Base-by-base conservation (phyloP, 257 asterid species). In the Plantago ovata region DNA sequence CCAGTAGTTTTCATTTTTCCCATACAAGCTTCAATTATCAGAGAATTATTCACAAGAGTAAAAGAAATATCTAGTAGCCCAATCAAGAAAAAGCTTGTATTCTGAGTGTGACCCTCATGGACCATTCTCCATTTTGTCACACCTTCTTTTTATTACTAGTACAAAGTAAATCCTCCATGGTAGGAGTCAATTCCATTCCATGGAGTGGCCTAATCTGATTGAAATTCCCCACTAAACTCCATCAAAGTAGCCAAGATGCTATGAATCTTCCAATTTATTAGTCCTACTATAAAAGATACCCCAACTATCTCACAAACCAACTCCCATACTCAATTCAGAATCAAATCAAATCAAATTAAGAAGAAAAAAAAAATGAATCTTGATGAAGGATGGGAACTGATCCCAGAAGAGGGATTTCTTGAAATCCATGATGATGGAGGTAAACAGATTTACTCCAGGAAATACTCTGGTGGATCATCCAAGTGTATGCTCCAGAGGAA, bases 311-410 rank as follows among this genome's bases (percentile, higher is more conserved):
- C 18, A 4, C 1, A 46, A 21, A 22, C 28, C 23, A 16, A 12
- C 42, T 38, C 41, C 46, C 52, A 11, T 15, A 7, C 38, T 32
- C 44, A 50, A 6, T n/a, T n/a, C n/a, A 11, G 53, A 3, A 1
- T 18, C 38, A 13, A 56, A 39, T 60, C 51, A 22, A 33, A 36
- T 56, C 38, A 60, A 62, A 38, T 36, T 61, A 21, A 33, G 38
- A 38, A 24, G 7, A 15, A 46, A 69, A 22, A 74, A 15, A 46
- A 69, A 22, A 74, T 82, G 84, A 95, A 82, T 66, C 75, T 84
- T 22, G 77, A 90, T 16, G 77, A 90, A 39, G 95, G 81, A 55
- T 90, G 98, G 98, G 96, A 87, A 68, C 65, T 90, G 15, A 78
- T 90, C 58, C 72, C 95, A 23, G 87, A 81, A 10, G 83, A 79